Evolutionary conservation across 805 yeast genomes (phyloP).

Genomic region (Ogataea saltuana): DNA sequence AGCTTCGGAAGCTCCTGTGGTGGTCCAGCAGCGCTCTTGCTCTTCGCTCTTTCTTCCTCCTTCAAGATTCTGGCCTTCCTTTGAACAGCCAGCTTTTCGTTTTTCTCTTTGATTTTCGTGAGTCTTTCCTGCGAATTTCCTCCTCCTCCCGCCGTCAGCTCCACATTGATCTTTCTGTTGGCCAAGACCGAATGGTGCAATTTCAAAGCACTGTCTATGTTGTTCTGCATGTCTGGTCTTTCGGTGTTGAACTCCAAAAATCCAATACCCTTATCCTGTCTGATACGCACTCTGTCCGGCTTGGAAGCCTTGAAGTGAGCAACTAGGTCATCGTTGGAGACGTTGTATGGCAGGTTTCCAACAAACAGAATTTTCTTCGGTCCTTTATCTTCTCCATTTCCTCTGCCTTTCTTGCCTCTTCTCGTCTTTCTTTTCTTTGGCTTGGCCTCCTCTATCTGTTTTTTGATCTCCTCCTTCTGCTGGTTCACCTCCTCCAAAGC

Average conservation of each 20-base stretch:
- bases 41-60: constrained; percentile 40
- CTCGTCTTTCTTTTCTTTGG: constrained; percentile 72
- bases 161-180: constrained; percentile 86
- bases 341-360: constrained; percentile 82
- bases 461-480: constrained; percentile 23
- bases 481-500: constrained; percentile 34
- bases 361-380: constrained; percentile 82
- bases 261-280: constrained; percentile 89
- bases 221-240: constrained; percentile 63
- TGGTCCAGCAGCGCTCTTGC: constrained; percentile 30
- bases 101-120: constrained; percentile 75
- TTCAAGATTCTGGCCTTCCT: constrained; percentile 57
- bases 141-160: constrained; percentile 97
- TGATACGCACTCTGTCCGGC: constrained; percentile 76
- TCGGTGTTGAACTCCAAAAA: constrained; percentile 76
- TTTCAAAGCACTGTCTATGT: constrained; percentile 81
- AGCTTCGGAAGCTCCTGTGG: constrained; percentile 16
- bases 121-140: constrained; percentile 75
- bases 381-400: constrained; percentile 41
- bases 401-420: constrained; percentile 74
- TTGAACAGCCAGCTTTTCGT: constrained; percentile 71
- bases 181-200: constrained; percentile 76
- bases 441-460: constrained; percentile 31
- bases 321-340: constrained; percentile 59
- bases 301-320: constrained; percentile 71